A percentile compares a stretch with the other conserved stretches of the same genome.
Conservation (phyloP, 257 asterid species). For the Capsicum chinense region DNA sequence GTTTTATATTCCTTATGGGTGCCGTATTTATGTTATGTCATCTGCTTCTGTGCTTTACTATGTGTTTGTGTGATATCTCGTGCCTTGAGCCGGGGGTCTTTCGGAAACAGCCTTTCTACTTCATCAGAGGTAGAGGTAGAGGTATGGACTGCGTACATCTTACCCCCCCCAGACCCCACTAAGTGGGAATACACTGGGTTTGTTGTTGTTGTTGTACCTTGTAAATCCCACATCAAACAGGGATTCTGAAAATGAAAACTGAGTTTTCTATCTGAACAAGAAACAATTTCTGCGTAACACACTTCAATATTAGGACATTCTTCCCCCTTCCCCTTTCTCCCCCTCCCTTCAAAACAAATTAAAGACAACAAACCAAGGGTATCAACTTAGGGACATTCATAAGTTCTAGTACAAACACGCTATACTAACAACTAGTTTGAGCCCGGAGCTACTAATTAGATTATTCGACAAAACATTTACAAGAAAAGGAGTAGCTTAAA, state of each 20-base stretch:
- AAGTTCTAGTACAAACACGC: neutral
- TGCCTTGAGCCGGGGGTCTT: too few relatives aligned
- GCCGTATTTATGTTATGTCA: too few relatives aligned
- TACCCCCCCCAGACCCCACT: too few relatives aligned
- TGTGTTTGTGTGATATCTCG: too few relatives aligned
- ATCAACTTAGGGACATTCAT: neutral
- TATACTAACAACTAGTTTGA: neutral
- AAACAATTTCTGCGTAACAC: neutral
- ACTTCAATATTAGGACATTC: neutral
- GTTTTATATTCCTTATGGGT: too few relatives aligned
- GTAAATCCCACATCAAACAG: neutral
- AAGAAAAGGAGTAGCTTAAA: neutral
- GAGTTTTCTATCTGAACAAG: neutral
- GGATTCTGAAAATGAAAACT: neutral
- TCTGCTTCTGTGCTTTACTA: too few relatives aligned
- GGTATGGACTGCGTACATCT: too few relatives aligned
- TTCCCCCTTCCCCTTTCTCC: neutral
- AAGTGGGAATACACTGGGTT: too few relatives aligned
- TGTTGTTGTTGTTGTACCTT: too few relatives aligned
- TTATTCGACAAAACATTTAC: neutral
- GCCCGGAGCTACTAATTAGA: neutral
- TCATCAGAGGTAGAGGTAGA: too few relatives aligned
- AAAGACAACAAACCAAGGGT: neutral
- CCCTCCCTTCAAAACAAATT: neutral
- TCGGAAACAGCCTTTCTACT: too few relatives aligned